Conservation (phyloP, 1,139 yeast genomes). For the Wickerhamomyces sp. region DNA sequence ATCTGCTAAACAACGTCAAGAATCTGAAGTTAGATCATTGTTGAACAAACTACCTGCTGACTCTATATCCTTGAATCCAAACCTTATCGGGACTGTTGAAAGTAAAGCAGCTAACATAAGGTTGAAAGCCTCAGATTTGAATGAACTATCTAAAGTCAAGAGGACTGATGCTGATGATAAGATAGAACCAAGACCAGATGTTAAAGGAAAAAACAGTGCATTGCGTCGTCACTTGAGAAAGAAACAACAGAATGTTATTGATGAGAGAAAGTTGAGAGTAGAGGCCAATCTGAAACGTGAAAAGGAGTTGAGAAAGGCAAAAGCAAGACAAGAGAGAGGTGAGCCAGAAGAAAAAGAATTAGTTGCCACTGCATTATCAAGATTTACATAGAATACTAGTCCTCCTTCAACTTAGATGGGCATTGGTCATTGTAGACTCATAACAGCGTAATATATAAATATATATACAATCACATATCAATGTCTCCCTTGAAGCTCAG, state of each 20-base stretch:
- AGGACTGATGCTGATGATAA: conserved; percentile 35
- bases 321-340: conserved; percentile 44
- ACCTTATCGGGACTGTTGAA: conserved; percentile 80
- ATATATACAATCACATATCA: conserved; percentile 40
- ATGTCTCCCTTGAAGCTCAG: conserved; percentile 68
- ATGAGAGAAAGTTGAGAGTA: conserved; percentile 79
- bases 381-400: conserved; percentile 38
- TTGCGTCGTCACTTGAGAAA: conserved; percentile 77
- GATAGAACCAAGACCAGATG: conserved; percentile 52
- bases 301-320: conserved; percentile 63
- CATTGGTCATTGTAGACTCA: too few species aligned
- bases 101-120: conserved; percentile 59
- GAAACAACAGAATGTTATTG: conserved; percentile 81
- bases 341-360: conserved; percentile 46
- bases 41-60: conserved; percentile 90
- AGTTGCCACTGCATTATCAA: conserved; percentile 52
- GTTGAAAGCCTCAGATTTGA: conserved; percentile 55
- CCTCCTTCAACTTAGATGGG: neutral
- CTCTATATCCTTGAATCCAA: conserved; percentile 88
- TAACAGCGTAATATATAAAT: neutral
- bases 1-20: conserved; percentile 89
- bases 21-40: conserved; percentile 80
- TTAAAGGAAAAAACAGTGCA: conserved; percentile 77
- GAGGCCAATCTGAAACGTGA: conserved; percentile 74
- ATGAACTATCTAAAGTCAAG: conserved; percentile 36